Evolutionary conservation across 2,329 filamentous ascomycete species (phyloP).

Genomic region (Aureobasidium sp.): DNA sequence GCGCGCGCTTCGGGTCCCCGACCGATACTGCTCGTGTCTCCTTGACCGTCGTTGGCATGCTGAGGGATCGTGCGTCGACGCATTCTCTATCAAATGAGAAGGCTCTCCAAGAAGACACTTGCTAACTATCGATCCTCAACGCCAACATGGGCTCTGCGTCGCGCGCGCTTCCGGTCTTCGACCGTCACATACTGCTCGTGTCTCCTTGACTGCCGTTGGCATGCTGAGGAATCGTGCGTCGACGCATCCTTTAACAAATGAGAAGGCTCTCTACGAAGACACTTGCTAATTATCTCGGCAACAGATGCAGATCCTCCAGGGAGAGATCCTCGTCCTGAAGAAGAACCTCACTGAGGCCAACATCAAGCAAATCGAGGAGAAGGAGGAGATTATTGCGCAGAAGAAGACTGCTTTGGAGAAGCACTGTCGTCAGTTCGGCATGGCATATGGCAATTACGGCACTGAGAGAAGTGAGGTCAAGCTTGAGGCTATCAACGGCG

Average conservation of each 20-base stretch:
- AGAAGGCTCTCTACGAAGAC: neutral
- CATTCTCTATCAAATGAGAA: neutral
- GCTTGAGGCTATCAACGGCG: neutral
- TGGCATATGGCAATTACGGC: neutral
- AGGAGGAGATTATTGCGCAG: neutral
- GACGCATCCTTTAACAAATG: neutral
- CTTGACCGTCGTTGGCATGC: neutral
- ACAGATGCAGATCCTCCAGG: slow-evolving; percentile 2
- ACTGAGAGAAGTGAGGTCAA: neutral
- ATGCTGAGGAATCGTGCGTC: neutral
- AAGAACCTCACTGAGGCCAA: neutral
- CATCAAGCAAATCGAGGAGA: neutral
- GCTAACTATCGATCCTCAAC: neutral
- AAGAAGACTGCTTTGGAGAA: neutral
- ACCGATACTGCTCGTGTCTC: neutral
- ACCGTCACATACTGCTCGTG: neutral
- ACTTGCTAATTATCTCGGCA: neutral
- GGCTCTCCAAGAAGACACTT: neutral
- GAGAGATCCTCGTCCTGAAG: neutral
- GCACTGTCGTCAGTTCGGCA: neutral
- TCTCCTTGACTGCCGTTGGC: neutral
- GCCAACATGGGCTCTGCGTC: neutral
- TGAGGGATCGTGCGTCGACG: neutral
- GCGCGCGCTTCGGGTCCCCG: neutral
- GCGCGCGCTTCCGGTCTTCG: neutral